Base-by-base conservation (phyloP, 2,329 filamentous ascomycete genomes). In the Phialophora verrucosa region DNA sequence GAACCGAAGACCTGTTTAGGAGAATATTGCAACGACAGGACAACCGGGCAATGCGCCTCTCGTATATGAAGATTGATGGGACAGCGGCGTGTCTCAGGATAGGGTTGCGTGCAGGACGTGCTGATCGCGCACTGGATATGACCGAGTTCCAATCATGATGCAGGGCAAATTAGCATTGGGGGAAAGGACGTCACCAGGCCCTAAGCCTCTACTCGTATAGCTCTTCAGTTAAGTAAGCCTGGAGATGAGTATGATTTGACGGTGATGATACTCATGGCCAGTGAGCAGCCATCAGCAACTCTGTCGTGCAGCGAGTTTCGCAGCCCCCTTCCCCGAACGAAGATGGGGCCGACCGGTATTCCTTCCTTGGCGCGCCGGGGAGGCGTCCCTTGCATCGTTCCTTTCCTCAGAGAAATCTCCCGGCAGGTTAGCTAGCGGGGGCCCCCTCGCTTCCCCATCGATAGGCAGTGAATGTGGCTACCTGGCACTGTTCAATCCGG, bases 31-130 rank as follows among this genome's bases (percentile, higher is more conserved):
- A 20, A 29, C 23, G 42, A 29, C 56, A n/a, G 42, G 56, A 49
- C 38, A 59, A 25, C n/a, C 14, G 23, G 44, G 23, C 17, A 32
- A 38, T 25, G 23, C 12, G 5, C 47, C 47, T 38, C 47, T 61
- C 49, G 59, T 61, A 54, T 61, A 53, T 59, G 35, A 54, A 32
- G 23, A 44, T 63, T 17, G 38, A 27, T 49, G 54, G 44, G 61
- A 63, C 61, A 31, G 44, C 49, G 55, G 62, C 62, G 56, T 59
- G 62, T 64, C 62, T 64, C 62, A 64, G 56, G 62, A 42, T 25
- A 42, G 55, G 62, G 56, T 51, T 59, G 62, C 44, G 12, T 42
- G 44, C 32, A 59, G 32, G 53, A 54, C 14, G 55, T 60, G 23
- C 54, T 58, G 53, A 17, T 23, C 54, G 54, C 29, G 53, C 42